A percentile compares a stretch with the other conserved stretches of the same genome.
Evolutionary conservation across 116 monocot genomes (phyloP).

Genomic region (Cymodocea nodosa): DNA sequence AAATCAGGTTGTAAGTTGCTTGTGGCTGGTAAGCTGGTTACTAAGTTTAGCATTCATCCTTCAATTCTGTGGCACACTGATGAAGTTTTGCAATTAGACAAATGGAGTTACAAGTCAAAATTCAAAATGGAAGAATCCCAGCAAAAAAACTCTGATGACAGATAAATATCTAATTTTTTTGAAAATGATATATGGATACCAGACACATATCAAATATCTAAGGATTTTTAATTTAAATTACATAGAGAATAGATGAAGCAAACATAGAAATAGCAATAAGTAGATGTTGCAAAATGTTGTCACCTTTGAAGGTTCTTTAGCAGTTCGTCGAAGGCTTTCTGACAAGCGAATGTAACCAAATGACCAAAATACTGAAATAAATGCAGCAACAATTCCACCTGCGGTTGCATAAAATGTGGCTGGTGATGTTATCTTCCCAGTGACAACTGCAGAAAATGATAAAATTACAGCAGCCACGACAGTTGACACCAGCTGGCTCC

Average conservation of each 20-base stretch:
- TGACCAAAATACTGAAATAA: constrained; percentile 92
- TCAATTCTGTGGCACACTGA: too few species aligned
- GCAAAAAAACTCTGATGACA: too few species aligned
- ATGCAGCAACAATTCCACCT: constrained; percentile 79
- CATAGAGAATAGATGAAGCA: background rate
- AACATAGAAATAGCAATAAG: background rate
- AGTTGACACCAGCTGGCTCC: constrained; percentile 90
- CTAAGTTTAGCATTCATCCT: too few species aligned
- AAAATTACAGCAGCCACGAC: constrained; percentile 79
- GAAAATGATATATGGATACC: too few species aligned
- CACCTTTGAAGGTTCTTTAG: constrained; percentile 89
- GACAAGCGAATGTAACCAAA: constrained; percentile 96
- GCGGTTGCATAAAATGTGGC: constrained; percentile 88
- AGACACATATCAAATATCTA: too few species aligned
- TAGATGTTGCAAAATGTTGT: background rate
- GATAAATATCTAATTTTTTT: too few species aligned
- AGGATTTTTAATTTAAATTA: background rate
- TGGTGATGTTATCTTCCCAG: constrained; percentile 77
- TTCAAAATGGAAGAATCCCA: too few species aligned
- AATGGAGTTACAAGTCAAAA: too few species aligned
- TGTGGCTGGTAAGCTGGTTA: too few species aligned
- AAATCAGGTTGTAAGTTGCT: too few species aligned
- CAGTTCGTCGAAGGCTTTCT: constrained; percentile 74
- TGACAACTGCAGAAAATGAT: constrained; percentile 74
- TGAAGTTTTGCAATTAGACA: too few species aligned